Evolutionary conservation across 2,329 filamentous ascomycete genomes (phyloP), one percentile per base, ranked within the genome.

Genomic region (Tricladium varicosporioides): DNA sequence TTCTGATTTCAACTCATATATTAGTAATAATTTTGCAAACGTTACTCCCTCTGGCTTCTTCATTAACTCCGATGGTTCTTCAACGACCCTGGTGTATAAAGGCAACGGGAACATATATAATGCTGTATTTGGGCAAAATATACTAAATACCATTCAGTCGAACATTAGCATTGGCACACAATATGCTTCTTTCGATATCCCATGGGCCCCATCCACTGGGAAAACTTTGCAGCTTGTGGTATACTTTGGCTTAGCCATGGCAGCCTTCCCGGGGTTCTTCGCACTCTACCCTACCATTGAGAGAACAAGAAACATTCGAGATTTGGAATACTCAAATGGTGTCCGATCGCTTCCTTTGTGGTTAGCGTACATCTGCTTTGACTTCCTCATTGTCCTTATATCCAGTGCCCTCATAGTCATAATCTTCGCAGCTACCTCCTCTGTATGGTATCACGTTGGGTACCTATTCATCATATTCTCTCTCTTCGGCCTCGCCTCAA

Each of bases 281-380:
- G 84, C 89, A 0, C 76, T 97, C 4, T 97, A 97, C 68, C 90
- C 91, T 0, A 96, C 91, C n/a, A 78, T 89, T 27, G 92, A 97
- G 72, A 82, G 91, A 22, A 77, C 91, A 10, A 78, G 85, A 50
- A 88, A 91, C 62, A 90, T 97, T 19, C 84, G 92, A 51, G 88
- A 89, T 14, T 77, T 97, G 31, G 88, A 97, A 71, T 97, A 96
- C 73, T 95, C 90, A 53, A 97, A 96, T 68, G 92, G 92, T 48
- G 91, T 96, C 27, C 81, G 89, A 11, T 87, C 89, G 0, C 77
- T 89, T 8, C 91, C 92, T 0, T 77, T 97, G 1, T 97, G 93
- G 92, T 73, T 90, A 5, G 90, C 92, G 1, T 95, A 97, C 68
- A 78, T 88, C 0, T 68, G 78, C 0, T 96, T 96, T 67, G 92